Percentiles rank a stretch among this genome's conserved stretches.
These are phyloP conservation scores for Posidonia australis DNA, from an alignment of 106 monocot genomes.

Conservation along the genomic window DNA sequence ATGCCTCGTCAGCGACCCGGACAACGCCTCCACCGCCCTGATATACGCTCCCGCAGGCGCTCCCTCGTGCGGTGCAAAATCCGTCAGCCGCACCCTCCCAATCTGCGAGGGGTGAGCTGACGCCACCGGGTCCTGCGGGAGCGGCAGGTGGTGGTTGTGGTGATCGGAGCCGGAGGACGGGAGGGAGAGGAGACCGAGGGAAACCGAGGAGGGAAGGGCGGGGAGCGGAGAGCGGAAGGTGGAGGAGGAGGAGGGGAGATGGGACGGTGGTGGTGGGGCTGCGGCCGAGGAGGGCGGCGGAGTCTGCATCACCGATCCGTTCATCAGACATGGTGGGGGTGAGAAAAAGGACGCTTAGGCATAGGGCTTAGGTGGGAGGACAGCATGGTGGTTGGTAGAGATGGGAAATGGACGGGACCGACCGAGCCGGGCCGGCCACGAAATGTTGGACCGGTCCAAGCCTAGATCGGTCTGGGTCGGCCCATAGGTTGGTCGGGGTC, in stretches of 20 bases:
- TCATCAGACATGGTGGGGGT: conserved; percentile 16
- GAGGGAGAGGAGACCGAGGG: background rate
- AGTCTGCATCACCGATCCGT: conserved; percentile 16
- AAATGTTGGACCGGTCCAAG: no score
- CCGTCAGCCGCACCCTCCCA: conserved; percentile 42
- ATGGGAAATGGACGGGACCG: no score
- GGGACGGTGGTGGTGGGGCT: conserved; percentile 6
- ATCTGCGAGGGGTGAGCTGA: conserved; percentile 3
- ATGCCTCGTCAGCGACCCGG: conserved; percentile 47
- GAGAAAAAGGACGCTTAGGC: background rate
- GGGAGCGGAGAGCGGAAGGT: no score
- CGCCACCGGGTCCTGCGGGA: background rate
- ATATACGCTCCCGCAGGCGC: conserved; percentile 28
- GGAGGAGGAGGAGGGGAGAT: background rate
- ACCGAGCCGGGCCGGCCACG: no score
- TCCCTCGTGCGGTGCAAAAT: conserved; percentile 55
- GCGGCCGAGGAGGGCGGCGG: conserved; percentile 2
- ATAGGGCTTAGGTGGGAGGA: background rate
- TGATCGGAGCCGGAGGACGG: conserved; percentile 22
- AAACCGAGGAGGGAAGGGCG: conserved; percentile 1
- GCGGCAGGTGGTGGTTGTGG: background rate
- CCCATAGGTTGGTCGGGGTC: no score
- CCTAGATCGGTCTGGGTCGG: no score
- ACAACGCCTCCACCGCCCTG: conserved; percentile 53
- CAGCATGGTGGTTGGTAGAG: no score